Evolutionary conservation across 192 early-diverging fungal species (phyloP).

Genomic region (Pilobolus umbonatus): DNA sequence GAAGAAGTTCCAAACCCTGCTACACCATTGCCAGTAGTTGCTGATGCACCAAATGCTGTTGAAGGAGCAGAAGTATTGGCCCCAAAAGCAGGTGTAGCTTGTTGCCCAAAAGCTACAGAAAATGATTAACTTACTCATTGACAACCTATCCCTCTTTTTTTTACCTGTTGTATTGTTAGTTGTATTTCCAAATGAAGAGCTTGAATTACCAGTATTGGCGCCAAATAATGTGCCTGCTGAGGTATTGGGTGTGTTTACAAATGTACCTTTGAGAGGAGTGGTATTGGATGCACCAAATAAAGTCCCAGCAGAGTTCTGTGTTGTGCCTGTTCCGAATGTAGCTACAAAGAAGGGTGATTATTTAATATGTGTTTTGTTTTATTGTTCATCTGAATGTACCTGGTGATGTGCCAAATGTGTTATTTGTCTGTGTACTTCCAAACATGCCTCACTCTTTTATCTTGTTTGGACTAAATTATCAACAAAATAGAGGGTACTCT

Average conservation of each 20-base stretch:
- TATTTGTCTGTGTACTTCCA: neutral
- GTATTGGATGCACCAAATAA: constrained; percentile 10
- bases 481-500: no score
- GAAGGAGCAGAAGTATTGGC: neutral
- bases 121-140: no score
- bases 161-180: neutral
- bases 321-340: no score
- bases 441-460: no score
- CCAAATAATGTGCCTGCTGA: constrained; percentile 12
- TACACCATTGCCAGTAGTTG: neutral
- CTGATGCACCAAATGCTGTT: neutral
- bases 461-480: no score
- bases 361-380: no score
- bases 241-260: neutral
- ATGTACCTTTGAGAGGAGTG: no score
- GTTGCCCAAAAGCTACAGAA: no score
- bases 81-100: neutral
- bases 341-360: constrained; percentile 5
- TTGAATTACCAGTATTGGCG: neutral
- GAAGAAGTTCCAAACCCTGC: constrained; percentile 2
- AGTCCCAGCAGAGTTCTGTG: constrained; percentile 8
- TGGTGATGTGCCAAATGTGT: no score
- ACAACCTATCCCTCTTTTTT: no score
- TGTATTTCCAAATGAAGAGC: constrained; percentile 7
- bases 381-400: no score